Percentiles rank a stretch among this genome's conserved stretches.
Evolutionary conservation across 140 eudicot species (phyloP).

Genomic region (Cichorium intybus): DNA sequence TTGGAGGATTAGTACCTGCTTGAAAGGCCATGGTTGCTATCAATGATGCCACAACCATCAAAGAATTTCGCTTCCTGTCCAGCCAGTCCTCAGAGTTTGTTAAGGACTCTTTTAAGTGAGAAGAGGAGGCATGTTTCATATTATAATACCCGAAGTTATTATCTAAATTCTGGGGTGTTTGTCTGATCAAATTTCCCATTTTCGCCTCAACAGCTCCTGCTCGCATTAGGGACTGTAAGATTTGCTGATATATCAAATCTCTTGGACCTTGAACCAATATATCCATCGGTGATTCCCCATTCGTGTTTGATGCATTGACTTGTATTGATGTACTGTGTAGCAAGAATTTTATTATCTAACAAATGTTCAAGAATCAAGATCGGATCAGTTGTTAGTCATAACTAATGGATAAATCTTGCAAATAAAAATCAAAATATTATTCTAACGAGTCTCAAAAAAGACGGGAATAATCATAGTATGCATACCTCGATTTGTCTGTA

Average conservation of each 20-base stretch:
- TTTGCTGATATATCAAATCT: slow-evolving; percentile 34
- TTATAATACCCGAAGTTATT: background rate
- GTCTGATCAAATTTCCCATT: background rate
- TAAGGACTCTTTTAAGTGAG: background rate
- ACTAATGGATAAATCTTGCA: background rate
- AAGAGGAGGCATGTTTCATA: background rate
- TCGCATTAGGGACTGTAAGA: slow-evolving; percentile 15
- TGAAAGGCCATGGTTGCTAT: slow-evolving; percentile 47
- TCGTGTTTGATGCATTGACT: slow-evolving; percentile 30
- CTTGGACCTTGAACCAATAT: slow-evolving; percentile 23
- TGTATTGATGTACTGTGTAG: slow-evolving; percentile 19
- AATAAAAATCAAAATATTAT: background rate
- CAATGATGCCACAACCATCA: slow-evolving; percentile 44
- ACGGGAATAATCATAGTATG: background rate
- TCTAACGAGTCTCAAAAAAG: background rate
- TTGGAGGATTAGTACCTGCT: slow-evolving; percentile 37
- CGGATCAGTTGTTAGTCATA: background rate
- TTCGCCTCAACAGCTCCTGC: slow-evolving; percentile 28
- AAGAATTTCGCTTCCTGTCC: slow-evolving; percentile 13
- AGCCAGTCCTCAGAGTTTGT: slow-evolving; percentile 22
- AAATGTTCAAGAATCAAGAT: slow-evolving; percentile 6
- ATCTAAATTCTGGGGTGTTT: background rate
- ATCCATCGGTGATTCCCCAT: slow-evolving; percentile 39
- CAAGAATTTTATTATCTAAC: slow-evolving; percentile 40
- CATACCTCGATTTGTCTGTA: slow-evolving; percentile 45